Evolutionary conservation across 2,329 filamentous ascomycete genomes (phyloP).

Genomic region (Cytospora schulzeri): DNA sequence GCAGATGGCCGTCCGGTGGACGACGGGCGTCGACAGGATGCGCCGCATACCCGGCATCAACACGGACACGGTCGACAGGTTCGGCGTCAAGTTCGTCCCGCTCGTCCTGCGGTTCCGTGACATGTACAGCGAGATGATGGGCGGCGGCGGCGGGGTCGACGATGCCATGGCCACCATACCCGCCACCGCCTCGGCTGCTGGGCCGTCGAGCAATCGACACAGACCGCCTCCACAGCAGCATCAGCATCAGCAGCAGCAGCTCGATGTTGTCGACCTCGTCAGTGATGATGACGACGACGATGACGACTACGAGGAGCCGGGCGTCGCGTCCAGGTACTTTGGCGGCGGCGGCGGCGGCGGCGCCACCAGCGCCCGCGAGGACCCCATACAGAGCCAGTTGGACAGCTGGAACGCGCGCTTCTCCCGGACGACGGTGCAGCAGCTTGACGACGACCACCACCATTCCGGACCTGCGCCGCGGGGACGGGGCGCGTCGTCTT

Average conservation of each 20-base stretch:
- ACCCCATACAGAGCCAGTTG: constrained; percentile 29
- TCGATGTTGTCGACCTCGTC: constrained; percentile 58
- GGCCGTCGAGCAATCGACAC: constrained; percentile 12
- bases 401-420: constrained; percentile 36
- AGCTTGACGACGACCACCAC: too few relatives aligned
- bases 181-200: constrained; percentile 22
- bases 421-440: constrained; percentile 29
- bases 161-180: constrained; percentile 26
- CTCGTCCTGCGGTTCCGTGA: constrained; percentile 54
- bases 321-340: constrained; percentile 54
- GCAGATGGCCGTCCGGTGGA: constrained; percentile 73
- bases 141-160: constrained; percentile 34
- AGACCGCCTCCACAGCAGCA: constrained; percentile 33
- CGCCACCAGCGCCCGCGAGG: neutral
- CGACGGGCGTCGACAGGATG: constrained; percentile 64
- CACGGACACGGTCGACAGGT: constrained; percentile 59
- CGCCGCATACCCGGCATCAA: constrained; percentile 64
- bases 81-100: constrained; percentile 62
- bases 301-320: constrained; percentile 33
- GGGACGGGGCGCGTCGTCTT: constrained; percentile 24
- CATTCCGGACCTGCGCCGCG: constrained; percentile 30
- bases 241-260: constrained; percentile 37
- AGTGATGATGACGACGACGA: constrained; percentile 45
- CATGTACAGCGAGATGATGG: constrained; percentile 55
- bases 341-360: too few relatives aligned